A percentile compares a stretch with the other conserved stretches of the same genome.
Evolutionary conservation across 805 yeast genomes (phyloP).

Genomic region (Lipomyces yamanashiensis): DNA sequence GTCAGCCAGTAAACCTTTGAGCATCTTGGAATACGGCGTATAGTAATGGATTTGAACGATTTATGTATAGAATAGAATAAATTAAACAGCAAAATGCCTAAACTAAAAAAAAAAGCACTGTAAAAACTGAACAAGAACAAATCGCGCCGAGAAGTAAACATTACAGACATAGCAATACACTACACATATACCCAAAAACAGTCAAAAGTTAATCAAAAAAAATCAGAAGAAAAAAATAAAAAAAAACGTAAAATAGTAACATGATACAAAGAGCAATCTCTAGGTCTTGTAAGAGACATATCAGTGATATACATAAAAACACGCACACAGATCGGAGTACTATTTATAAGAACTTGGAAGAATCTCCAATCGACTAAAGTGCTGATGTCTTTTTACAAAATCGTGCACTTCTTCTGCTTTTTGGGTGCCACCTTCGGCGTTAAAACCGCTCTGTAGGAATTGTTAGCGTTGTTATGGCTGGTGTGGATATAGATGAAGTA

Average conservation of each 20-base stretch:
- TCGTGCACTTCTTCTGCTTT: conserved; percentile 56
- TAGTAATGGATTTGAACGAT: neutral
- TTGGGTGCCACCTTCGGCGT: conserved; percentile 44
- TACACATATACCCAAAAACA: conserved; percentile 3
- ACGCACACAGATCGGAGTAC: conserved; percentile 3
- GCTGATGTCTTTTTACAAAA: conserved; percentile 42
- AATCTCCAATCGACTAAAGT: conserved; percentile 7
- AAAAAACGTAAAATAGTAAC: conserved; percentile 13
- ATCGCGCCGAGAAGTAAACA: conserved; percentile 8
- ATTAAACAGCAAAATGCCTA: neutral
- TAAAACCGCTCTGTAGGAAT: conserved; percentile 38
- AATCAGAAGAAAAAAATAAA: conserved; percentile 19
- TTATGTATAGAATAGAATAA: neutral
- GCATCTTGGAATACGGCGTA: neutral
- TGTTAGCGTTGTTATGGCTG: no score
- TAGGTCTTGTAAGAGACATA: neutral
- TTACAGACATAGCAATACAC: neutral
- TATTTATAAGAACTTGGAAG: neutral
- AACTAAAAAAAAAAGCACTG: neutral
- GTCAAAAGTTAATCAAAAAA: conserved; percentile 34
- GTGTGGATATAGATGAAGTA: neutral
- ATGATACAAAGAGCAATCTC: neutral
- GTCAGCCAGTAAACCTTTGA: conserved; percentile 42
- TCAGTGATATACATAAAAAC: conserved; percentile 3
- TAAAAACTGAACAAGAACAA: neutral